phyloP scores from a whole-genome alignment of 345 rosid species.

The Populus davidiana region DNA sequence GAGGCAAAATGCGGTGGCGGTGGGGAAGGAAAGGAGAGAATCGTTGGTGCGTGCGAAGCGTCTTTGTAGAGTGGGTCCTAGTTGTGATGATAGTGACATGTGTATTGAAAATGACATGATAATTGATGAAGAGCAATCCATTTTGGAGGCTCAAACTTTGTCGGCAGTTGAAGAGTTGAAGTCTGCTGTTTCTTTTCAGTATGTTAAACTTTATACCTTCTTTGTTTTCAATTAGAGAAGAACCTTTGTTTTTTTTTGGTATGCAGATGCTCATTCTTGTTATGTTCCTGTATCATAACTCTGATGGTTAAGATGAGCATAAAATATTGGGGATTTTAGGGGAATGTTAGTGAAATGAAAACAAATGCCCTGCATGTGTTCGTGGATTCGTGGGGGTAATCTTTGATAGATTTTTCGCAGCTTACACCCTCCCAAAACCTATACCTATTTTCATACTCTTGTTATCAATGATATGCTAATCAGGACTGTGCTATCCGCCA shows the following conservation, averaged over 20 bases:
- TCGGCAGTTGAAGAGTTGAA: constrained; percentile 73
- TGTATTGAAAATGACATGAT: constrained; percentile 57
- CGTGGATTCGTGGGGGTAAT: not conserved
- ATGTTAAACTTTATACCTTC: constrained; percentile 22
- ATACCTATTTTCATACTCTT: too few relatives aligned
- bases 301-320: not conserved
- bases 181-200: constrained; percentile 67
- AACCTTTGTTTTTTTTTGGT: not conserved
- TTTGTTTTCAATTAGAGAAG: too few relatives aligned
- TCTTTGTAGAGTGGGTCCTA: constrained; percentile 70
- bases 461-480: too few relatives aligned
- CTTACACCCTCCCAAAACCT: too few relatives aligned
- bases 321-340: not conserved
- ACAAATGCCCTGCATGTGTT: not conserved
- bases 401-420: not conserved
- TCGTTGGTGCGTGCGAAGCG: constrained; percentile 81
- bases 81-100: constrained; percentile 38
- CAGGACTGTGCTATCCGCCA: too few relatives aligned
- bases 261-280: not conserved
- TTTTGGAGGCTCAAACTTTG: constrained; percentile 61
- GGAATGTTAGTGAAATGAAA: not conserved
- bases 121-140: constrained; percentile 70
- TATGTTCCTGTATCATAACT: not conserved
- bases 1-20: constrained; percentile 76
- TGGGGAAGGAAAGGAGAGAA: constrained; percentile 90